These are phyloP conservation scores for Beauveria asiatica DNA, from an alignment of 2,329 filamentous ascomycete species.

Conservation along the genomic window DNA sequence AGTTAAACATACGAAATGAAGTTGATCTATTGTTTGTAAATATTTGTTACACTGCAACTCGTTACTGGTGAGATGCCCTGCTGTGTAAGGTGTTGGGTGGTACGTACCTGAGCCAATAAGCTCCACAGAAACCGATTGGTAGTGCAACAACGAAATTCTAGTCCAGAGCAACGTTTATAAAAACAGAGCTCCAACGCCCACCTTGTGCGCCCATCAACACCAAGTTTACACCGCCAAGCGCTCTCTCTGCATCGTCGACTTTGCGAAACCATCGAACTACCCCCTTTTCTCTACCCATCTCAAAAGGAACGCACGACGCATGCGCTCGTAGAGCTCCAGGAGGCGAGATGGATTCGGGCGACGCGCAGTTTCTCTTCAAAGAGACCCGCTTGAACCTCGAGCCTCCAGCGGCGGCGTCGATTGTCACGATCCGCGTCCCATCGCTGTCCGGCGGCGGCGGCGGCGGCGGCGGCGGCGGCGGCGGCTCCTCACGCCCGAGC, in stretches of 20 bases:
- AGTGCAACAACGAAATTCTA: too few relatives aligned
- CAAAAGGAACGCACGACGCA: not conserved
- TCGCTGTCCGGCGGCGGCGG: conserved; percentile 34
- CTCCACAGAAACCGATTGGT: too few relatives aligned
- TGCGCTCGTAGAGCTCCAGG: conserved; percentile 26
- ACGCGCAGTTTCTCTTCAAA: conserved; percentile 66
- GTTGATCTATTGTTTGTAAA: too few relatives aligned
- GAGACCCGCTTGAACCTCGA: conserved; percentile 81
- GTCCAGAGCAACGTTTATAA: not conserved
- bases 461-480: conserved; percentile 23
- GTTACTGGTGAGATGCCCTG: too few relatives aligned
- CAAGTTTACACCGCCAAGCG: not conserved
- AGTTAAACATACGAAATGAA: too few relatives aligned
- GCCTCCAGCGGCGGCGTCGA: conserved; percentile 57
- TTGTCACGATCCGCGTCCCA: conserved; percentile 62
- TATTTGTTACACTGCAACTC: too few relatives aligned
- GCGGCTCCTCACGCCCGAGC: conserved; percentile 28
- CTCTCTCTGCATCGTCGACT: conserved; percentile 14
- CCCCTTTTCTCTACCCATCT: too few relatives aligned
- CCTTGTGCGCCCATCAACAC: not conserved
- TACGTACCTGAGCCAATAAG: not conserved
- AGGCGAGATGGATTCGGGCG: conserved; percentile 57
- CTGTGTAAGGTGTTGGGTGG: not conserved
- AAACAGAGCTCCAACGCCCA: not conserved
- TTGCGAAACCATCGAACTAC: conserved; percentile 9